phyloP scores from a whole-genome alignment of 345 rosid genomes.

The Stellera chamaejasme region DNA sequence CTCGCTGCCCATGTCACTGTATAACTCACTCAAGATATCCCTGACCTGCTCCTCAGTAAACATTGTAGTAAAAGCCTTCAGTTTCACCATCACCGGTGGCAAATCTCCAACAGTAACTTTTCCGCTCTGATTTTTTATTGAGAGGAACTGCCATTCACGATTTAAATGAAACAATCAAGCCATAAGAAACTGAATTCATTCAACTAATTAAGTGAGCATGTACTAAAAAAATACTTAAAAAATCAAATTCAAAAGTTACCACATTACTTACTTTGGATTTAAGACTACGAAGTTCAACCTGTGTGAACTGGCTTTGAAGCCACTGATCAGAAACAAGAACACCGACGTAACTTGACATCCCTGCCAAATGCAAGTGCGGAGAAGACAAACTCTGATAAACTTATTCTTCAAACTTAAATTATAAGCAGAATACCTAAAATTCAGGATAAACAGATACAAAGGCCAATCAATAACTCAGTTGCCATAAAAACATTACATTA shows the following conservation, averaged over 20 bases:
- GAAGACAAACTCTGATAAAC: slow-evolving; percentile 11
- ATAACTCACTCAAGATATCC: slow-evolving; percentile 32
- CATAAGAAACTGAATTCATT: not conserved
- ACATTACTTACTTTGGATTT: slow-evolving; percentile 52
- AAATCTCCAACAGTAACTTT: slow-evolving; percentile 47
- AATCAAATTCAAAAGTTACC: not conserved
- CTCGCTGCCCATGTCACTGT: slow-evolving; percentile 36
- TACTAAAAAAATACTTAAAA: not conserved
- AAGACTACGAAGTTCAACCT: slow-evolving; percentile 86
- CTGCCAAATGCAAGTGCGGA: slow-evolving; percentile 14
- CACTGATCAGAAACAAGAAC: slow-evolving; percentile 73
- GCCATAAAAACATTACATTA: not conserved
- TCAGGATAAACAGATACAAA: slow-evolving; percentile 5
- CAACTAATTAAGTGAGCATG: too few relatives aligned
- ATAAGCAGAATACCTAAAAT: not conserved
- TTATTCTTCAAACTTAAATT: slow-evolving; percentile 1
- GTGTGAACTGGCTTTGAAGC: slow-evolving; percentile 85
- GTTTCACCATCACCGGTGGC: slow-evolving; percentile 51
- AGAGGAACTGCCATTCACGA: slow-evolving; percentile 36
- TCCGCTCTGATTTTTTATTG: slow-evolving; percentile 54
- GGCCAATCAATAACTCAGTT: slow-evolving; percentile 2
- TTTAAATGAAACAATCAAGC: not conserved
- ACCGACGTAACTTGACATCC: slow-evolving; percentile 68
- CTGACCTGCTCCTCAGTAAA: slow-evolving; percentile 60
- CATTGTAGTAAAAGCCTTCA: slow-evolving; percentile 47